Conservation (phyloP, 768 basidiomycete species). For the Phaffia australis region DNA sequence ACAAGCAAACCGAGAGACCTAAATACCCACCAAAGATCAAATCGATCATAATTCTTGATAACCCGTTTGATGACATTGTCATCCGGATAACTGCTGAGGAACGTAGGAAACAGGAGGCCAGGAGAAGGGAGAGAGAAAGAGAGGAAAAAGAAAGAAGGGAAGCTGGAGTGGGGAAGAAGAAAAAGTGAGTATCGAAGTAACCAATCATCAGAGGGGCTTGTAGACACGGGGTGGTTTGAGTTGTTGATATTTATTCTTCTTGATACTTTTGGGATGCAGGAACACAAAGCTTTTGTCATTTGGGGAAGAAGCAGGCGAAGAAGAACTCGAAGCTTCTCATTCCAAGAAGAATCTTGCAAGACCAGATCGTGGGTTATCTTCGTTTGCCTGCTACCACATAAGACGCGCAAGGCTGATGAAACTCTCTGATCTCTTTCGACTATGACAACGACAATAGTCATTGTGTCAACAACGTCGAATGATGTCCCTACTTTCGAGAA, state of each 20-base stretch:
- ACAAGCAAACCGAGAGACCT: slow-evolving; percentile 55
- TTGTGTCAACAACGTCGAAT: slow-evolving; percentile 6
- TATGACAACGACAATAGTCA: slow-evolving; percentile 26
- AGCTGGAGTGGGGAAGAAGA: slow-evolving; percentile 50
- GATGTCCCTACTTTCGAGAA: slow-evolving; percentile 20
- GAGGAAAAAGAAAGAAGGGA: slow-evolving; percentile 51
- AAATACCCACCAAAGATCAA: slow-evolving; percentile 88
- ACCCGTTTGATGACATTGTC: slow-evolving; percentile 89
- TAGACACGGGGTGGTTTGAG: slow-evolving; percentile 10
- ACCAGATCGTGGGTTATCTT: slow-evolving; percentile 58
- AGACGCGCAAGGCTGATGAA: slow-evolving; percentile 38
- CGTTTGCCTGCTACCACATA: slow-evolving; percentile 23
- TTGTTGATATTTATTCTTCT: background rate
- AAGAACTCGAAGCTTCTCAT: slow-evolving; percentile 47
- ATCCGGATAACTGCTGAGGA: slow-evolving; percentile 94
- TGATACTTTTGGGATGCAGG: slow-evolving; percentile 41
- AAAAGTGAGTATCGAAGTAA: slow-evolving; percentile 54
- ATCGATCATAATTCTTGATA: slow-evolving; percentile 70
- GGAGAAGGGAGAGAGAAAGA: slow-evolving; percentile 13
- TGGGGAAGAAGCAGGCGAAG: slow-evolving; percentile 54
- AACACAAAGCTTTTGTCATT: slow-evolving; percentile 86
- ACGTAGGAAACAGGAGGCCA: slow-evolving; percentile 59
- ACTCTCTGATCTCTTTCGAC: slow-evolving; percentile 3
- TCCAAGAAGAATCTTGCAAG: slow-evolving; percentile 74
- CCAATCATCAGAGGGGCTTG: background rate